Evolutionary conservation across 192 early-diverging fungal genomes (phyloP), one percentile per base, ranked within the genome.

Genomic region (Umbelopsis ramanniana): DNA sequence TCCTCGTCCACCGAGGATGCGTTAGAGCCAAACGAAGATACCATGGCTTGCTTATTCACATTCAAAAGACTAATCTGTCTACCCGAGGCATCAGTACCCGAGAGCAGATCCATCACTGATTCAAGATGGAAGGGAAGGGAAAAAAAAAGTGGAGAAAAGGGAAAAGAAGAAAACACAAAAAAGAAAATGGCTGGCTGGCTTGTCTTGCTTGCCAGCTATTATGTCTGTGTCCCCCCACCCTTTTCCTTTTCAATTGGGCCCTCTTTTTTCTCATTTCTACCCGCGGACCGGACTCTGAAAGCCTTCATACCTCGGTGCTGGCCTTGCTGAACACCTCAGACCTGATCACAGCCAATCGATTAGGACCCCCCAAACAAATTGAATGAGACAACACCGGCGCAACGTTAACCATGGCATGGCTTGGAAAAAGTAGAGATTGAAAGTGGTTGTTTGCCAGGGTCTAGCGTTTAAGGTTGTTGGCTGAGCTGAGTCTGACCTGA

Each of bases 31-130:
- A 15, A 50, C 7, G 19, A n/a, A 50, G 6, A n/a, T 50, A 21
- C 48, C n/a, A 17, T 50, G 6, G 40, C 40, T 21, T 50, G 48
- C 45, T 40, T n/a, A n/a, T 67, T 69, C 6, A 67, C 79, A 67
- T 88, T 88, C 21, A 88, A 72, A 23, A 88, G 73, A 54, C 83
- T 88, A 60, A 88, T 80, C 60, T 83, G 77, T 23, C 83, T 47
- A 37, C 86, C 86, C 10, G 83, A 81, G 43, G 85, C 76, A 69
- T 86, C 82, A 14, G 78, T 85, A 57, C 86, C 84, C 40, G 81
- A 84, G 23, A 88, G 71, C 21, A 75, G 37, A 43, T 52, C 57
- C 47, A 35, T 60, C 46, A 57, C 68, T 12, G 22, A 67, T 23
- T 29, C 6, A n/a, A 26, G 33, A 67, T 55, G 43, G 35, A 0